phyloP scores from a whole-genome alignment of 2,329 filamentous ascomycete species.

The Dactylellina drechsleri region DNA sequence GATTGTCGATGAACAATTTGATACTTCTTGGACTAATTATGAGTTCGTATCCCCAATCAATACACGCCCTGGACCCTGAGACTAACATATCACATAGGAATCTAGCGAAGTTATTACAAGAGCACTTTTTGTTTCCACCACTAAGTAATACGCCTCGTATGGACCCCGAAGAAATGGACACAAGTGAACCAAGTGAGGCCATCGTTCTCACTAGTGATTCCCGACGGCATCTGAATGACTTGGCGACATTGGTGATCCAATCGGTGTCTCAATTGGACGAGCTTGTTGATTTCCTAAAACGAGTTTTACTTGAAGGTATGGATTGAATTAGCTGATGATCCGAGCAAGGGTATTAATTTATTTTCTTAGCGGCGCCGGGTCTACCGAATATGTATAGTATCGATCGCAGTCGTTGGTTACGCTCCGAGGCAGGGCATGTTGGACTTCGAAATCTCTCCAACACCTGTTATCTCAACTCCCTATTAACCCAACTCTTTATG shows the following conservation, averaged over 20 bases:
- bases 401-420: conserved; percentile 60
- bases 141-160: conserved; percentile 4
- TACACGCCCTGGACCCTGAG: background rate
- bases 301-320: conserved; percentile 55
- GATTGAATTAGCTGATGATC: conserved; percentile 6
- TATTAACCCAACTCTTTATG: conserved; percentile 96
- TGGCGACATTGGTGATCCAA: conserved; percentile 34
- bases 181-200: conserved; percentile 69
- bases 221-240: conserved; percentile 26
- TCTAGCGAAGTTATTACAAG: conserved; percentile 34
- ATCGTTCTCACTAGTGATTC: conserved; percentile 66
- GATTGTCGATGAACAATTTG: conserved; percentile 21
- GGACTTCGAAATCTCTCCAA: conserved; percentile 92
- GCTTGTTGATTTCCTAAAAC: conserved; percentile 49
- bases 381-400: conserved; percentile 56
- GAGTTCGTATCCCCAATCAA: conserved; percentile 16
- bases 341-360: conserved; percentile 59
- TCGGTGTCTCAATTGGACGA: conserved; percentile 16
- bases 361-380: conserved; percentile 51
- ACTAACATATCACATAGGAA: conserved; percentile 20
- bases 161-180: conserved; percentile 44
- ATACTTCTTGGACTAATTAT: conserved; percentile 30
- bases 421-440: conserved; percentile 81
- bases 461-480: conserved; percentile 95
- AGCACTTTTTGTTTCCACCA: conserved; percentile 43